Evolutionary conservation across 2,329 filamentous ascomycete species (phyloP).

Genomic region (Talaromyces sp.): DNA sequence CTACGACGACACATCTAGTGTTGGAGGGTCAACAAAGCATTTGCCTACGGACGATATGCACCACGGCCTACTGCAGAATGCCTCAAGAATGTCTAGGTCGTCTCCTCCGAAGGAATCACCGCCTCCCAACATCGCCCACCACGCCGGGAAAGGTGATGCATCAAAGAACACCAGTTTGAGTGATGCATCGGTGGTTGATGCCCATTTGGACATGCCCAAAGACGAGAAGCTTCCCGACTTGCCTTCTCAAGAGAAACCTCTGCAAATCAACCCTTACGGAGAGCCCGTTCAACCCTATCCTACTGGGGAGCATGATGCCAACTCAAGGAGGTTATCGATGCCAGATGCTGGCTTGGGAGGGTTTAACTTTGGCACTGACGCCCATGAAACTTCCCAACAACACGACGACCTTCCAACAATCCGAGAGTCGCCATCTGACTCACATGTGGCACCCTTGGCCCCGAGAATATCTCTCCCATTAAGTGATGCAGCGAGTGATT

Average conservation of each 20-base stretch:
- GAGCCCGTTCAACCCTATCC: not conserved
- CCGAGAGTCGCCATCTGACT: conserved; percentile 1
- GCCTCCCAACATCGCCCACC: not conserved
- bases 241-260: not conserved
- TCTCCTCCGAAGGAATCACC: conserved; percentile 37
- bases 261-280: conserved; percentile 13
- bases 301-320: not conserved
- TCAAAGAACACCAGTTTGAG: not conserved
- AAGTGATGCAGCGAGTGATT: conserved; percentile 50
- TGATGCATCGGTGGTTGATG: not conserved
- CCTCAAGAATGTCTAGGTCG: conserved; percentile 52
- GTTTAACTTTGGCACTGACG: conserved; percentile 10
- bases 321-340: not conserved
- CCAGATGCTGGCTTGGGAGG: conserved; percentile 4
- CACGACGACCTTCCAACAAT: conserved; percentile 7
- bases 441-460: conserved; percentile 7
- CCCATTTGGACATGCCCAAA: not conserved
- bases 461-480: conserved; percentile 37
- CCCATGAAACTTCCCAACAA: not conserved
- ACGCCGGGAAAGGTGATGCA: not conserved
- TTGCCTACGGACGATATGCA: conserved; percentile 43
- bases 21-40: conserved; percentile 47
- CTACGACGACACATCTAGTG: conserved; percentile 49
- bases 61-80: conserved; percentile 52
- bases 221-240: conserved; percentile 16